These are phyloP conservation scores for Capniomyces stellatus DNA, from an alignment of 371 early-diverging fungal genomes.

Conservation along the genomic window DNA sequence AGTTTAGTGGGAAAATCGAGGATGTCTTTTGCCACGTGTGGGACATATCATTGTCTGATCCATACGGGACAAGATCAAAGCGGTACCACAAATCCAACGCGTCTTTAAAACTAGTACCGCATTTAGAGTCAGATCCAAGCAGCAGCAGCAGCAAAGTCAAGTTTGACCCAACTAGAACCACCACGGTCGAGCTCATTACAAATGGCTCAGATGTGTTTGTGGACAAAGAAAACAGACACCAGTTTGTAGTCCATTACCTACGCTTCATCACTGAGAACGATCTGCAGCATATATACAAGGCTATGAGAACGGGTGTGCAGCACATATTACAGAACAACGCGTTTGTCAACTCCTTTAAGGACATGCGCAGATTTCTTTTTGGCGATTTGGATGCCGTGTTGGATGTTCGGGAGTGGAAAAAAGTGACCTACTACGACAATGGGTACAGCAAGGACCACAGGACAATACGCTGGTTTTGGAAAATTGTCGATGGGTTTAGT, in stretches of 20 bases:
- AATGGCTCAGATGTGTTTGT: conserved; percentile 1
- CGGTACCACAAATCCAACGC: not conserved
- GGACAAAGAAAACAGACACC: conserved; percentile 31
- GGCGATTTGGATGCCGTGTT: not conserved
- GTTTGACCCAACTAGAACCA: not conserved
- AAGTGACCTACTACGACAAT: conserved; percentile 44
- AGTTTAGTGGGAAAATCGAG: too few relatives aligned
- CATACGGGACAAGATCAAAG: conserved; percentile 1
- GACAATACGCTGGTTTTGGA: conserved; percentile 51
- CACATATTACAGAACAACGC: not conserved
- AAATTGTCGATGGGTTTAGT: conserved; percentile 35
- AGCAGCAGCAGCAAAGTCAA: not conserved
- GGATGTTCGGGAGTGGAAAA: conserved; percentile 26
- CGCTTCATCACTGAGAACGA: not conserved
- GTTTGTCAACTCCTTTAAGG: not conserved
- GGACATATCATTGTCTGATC: conserved; percentile 21
- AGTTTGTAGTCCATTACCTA: conserved; percentile 22
- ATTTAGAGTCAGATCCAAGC: too few relatives aligned
- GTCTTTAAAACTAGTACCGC: too few relatives aligned
- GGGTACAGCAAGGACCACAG: conserved; percentile 28
- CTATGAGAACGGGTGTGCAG: not conserved
- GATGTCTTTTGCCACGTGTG: conserved; percentile 39
- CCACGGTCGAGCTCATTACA: not conserved
- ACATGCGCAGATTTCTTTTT: conserved; percentile 32
- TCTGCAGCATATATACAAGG: not conserved